These are phyloP conservation scores for Spinacia oleracea DNA, from an alignment of 179 eudicot genomes.

Conservation along the genomic window DNA sequence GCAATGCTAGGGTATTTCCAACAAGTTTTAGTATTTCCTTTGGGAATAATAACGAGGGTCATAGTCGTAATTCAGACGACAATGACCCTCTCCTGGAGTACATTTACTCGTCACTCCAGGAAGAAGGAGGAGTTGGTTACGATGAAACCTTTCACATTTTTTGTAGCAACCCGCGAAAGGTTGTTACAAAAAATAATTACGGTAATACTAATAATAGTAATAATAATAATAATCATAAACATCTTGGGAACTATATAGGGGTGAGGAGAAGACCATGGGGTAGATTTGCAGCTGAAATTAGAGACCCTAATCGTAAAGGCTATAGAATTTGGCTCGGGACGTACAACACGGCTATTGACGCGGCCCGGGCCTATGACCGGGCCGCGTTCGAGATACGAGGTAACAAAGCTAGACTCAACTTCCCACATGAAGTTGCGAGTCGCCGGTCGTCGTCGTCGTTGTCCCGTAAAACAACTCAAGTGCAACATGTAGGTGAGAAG, in stretches of 20 bases:
- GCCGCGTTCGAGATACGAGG: slow-evolving; percentile 27
- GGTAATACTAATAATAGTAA: not conserved
- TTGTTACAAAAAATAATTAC: too few relatives aligned
- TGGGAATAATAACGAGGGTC: not conserved
- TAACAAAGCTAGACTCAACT: slow-evolving; percentile 23
- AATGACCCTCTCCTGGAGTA: not conserved
- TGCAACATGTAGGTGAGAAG: not conserved
- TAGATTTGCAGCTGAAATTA: slow-evolving; percentile 27
- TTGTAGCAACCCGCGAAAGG: not conserved
- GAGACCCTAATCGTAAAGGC: slow-evolving; percentile 29
- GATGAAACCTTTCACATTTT: not conserved
- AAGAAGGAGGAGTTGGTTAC: not conserved
- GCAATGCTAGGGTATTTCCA: not conserved
- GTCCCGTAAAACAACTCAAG: not conserved
- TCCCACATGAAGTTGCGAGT: slow-evolving; percentile 23
- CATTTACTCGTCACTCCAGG: not conserved
- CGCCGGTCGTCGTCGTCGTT: not conserved
- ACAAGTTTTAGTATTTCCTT: too few relatives aligned
- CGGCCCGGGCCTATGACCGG: slow-evolving; percentile 30
- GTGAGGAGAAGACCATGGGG: slow-evolving; percentile 32
- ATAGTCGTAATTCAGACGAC: not conserved
- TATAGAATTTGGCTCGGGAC: slow-evolving; percentile 31
- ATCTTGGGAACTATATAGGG: slow-evolving; percentile 1
- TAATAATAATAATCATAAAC: not conserved
- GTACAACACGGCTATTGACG: slow-evolving; percentile 17